A percentile compares a stretch with the other conserved stretches of the same genome.
Evolutionary conservation across 2,329 filamentous ascomycete species (phyloP).

Genomic region (Fusarium camptoceras): DNA sequence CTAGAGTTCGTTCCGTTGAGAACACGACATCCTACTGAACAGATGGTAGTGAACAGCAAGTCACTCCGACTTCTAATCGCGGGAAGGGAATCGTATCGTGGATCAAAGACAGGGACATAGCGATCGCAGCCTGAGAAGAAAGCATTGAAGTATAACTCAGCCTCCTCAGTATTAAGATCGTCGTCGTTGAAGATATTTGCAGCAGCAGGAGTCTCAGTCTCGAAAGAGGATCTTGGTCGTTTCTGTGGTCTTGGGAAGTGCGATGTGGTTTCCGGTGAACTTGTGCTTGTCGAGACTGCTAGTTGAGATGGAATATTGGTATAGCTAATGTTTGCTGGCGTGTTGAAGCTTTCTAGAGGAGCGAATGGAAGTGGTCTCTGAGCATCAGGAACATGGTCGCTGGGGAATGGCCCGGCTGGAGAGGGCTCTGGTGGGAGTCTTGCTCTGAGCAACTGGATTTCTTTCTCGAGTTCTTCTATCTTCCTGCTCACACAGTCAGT

Average conservation of each 20-base stretch:
- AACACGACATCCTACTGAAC: constrained; percentile 20
- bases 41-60: constrained; percentile 9
- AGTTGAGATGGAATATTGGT: neutral
- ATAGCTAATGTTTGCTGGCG: fast-evolving
- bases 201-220: neutral
- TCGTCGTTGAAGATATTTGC: neutral
- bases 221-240: neutral
- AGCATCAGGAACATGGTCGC: fast-evolving
- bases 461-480: constrained; percentile 15
- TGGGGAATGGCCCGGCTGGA: fast-evolving
- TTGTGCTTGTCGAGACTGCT: neutral
- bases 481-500: neutral
- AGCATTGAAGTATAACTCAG: constrained; percentile 9
- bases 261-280: neutral
- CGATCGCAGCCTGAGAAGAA: constrained; percentile 24
- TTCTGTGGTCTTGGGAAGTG: neutral
- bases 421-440: neutral
- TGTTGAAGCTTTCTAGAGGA: fast-evolving
- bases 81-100: neutral
- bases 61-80: neutral
- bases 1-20: neutral
- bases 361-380: neutral
- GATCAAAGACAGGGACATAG: constrained; percentile 17
- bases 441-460: constrained; percentile 11
- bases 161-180: neutral